phyloP scores from a whole-genome alignment of 164 flowering plant genomes.

The Malania oleifera region DNA sequence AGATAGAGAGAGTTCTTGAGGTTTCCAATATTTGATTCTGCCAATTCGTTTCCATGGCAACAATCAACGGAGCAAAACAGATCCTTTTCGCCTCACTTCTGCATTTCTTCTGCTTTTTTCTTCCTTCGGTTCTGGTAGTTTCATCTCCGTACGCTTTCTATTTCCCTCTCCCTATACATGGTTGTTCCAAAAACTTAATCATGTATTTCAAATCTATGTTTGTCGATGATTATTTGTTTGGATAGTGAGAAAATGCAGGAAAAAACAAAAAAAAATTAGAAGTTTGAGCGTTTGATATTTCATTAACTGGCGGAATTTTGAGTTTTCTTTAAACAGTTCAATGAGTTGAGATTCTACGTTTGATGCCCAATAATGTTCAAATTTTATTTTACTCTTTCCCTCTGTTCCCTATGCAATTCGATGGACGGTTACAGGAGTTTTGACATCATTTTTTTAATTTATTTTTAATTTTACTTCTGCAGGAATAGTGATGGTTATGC shows the following conservation, averaged over 20 bases:
- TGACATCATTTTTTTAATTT: background rate
- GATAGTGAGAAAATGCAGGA: background rate
- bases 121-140: background rate
- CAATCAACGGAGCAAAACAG: background rate
- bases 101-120: background rate
- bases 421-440: no score
- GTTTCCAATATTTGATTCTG: background rate
- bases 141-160: background rate
- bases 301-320: no score
- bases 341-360: no score
- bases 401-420: background rate
- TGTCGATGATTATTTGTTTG: background rate
- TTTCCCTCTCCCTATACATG: background rate
- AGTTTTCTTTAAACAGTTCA: no score
- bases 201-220: background rate
- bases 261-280: background rate
- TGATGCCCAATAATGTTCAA: no score
- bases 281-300: background rate
- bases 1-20: background rate
- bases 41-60: background rate
- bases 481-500: slow-evolving; percentile 47
- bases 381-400: background rate
- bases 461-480: background rate
- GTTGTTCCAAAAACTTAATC: background rate
- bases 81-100: background rate